phyloP scores from a whole-genome alignment of 257 asterid genomes.

The Echites panduratus region DNA sequence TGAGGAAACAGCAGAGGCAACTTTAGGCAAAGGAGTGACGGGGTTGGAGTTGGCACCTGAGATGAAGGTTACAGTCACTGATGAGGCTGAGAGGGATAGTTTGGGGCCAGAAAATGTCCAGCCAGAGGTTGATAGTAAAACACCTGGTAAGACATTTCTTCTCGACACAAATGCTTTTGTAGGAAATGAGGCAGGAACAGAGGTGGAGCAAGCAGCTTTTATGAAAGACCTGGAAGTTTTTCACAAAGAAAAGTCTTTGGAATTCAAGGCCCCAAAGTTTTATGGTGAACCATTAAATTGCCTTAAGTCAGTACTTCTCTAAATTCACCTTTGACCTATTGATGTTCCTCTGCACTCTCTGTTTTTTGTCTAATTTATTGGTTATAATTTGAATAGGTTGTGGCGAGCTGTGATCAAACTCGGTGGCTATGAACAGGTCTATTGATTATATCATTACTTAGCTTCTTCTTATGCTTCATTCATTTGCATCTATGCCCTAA shows the following conservation, averaged over 20 bases:
- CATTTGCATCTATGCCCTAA: neutral
- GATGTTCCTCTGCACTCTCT: neutral
- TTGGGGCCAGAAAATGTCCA: constrained; percentile 20
- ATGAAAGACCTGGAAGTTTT: constrained; percentile 70
- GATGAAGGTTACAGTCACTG: constrained; percentile 25
- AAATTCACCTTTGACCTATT: constrained; percentile 1
- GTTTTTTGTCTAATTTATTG: constrained; percentile 3
- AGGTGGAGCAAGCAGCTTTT: constrained; percentile 74
- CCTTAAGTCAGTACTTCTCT: constrained; percentile 59
- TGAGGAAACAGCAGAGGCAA: constrained; percentile 13
- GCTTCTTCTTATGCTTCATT: constrained; percentile 6
- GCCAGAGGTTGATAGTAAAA: constrained; percentile 29
- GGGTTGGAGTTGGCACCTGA: constrained; percentile 20
- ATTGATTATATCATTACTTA: constrained; percentile 12
- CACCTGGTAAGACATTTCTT: constrained; percentile 42
- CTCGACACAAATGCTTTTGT: constrained; percentile 45
- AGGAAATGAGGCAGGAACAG: constrained; percentile 63
- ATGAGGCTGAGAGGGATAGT: constrained; percentile 27
- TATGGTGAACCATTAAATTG: constrained; percentile 80
- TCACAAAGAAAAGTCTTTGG: constrained; percentile 64
- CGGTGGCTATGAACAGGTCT: constrained; percentile 93
- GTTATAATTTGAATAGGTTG: constrained; percentile 38
- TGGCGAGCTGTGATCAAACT: constrained; percentile 90
- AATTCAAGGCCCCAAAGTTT: constrained; percentile 80
- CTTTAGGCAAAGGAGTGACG: constrained; percentile 11